These are phyloP conservation scores for Wickerhamiella lipophila DNA, from an alignment of 805 yeast genomes.

Conservation along the genomic window DNA sequence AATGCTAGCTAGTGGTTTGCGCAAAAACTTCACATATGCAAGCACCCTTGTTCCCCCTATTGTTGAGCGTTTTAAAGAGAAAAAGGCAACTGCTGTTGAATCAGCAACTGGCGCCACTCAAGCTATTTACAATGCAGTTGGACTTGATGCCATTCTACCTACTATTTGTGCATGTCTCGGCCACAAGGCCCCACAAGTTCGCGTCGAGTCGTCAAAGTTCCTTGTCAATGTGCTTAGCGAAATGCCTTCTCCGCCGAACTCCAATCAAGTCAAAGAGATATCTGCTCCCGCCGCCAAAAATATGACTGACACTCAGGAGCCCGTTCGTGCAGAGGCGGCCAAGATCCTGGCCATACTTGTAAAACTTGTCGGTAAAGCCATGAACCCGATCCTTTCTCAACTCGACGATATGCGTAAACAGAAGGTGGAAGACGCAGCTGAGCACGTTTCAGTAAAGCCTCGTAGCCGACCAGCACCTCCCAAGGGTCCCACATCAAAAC, in stretches of 20 bases:
- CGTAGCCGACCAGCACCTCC: conserved; percentile 21
- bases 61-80: conserved; percentile 78
- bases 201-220: conserved; percentile 54
- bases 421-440: conserved; percentile 50
- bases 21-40: conserved; percentile 40
- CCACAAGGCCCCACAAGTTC: conserved; percentile 75
- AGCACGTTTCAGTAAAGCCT: conserved; percentile 40
- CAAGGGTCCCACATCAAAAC: conserved; percentile 24
- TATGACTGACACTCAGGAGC: conserved; percentile 73
- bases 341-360: conserved; percentile 68
- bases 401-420: conserved; percentile 63
- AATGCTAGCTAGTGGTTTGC: conserved; percentile 51
- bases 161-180: conserved; percentile 46
- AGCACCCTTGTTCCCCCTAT: conserved; percentile 44
- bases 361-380: conserved; percentile 66
- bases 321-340: conserved; percentile 65
- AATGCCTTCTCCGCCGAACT: conserved; percentile 38
- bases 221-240: conserved; percentile 49
- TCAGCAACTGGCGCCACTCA: conserved; percentile 57
- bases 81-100: conserved; percentile 63
- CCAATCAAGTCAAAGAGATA: conserved; percentile 43
- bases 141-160: conserved; percentile 45
- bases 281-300: conserved; percentile 46
- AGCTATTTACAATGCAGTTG: conserved; percentile 42
- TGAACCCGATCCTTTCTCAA: conserved; percentile 47